These are phyloP conservation scores for Dissophora ornata DNA, from an alignment of 192 early-diverging fungal genomes.

Conservation along the genomic window DNA sequence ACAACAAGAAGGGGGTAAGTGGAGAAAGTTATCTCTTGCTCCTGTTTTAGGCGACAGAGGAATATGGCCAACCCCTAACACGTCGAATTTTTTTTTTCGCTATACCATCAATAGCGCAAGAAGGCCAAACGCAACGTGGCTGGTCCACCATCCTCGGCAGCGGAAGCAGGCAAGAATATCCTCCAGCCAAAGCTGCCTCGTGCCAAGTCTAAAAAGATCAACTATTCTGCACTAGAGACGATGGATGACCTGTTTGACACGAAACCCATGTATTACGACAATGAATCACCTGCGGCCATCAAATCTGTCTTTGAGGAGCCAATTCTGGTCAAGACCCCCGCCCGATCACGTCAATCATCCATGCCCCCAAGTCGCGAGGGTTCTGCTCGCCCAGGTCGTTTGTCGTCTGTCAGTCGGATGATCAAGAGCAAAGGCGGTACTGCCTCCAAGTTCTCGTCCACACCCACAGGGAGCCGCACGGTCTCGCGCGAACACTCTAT, in stretches of 20 bases:
- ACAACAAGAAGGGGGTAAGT: slow-evolving; percentile 55
- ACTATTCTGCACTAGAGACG: slow-evolving; percentile 72
- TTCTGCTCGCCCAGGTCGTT: slow-evolving; percentile 61
- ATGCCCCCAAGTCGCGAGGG: slow-evolving; percentile 51
- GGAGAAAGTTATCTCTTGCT: background rate
- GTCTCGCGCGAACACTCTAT: slow-evolving; percentile 47
- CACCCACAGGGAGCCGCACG: slow-evolving; percentile 48
- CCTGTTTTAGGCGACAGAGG: too few relatives aligned
- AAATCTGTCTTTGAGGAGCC: slow-evolving; percentile 52
- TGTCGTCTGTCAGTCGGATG: slow-evolving; percentile 56
- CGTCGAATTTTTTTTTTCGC: background rate
- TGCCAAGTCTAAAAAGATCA: slow-evolving; percentile 87
- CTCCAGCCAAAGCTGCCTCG: slow-evolving; percentile 72
- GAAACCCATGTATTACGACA: slow-evolving; percentile 14
- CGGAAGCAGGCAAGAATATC: slow-evolving; percentile 84
- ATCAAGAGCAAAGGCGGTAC: slow-evolving; percentile 47
- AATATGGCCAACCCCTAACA: background rate
- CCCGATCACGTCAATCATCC: slow-evolving; percentile 44
- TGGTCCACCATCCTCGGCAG: slow-evolving; percentile 65
- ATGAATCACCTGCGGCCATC: slow-evolving; percentile 20
- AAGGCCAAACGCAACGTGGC: slow-evolving; percentile 48
- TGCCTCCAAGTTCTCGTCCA: slow-evolving; percentile 42
- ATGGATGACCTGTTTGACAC: slow-evolving; percentile 78
- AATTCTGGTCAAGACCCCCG: slow-evolving; percentile 33
- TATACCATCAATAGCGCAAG: slow-evolving; percentile 54